These are phyloP conservation scores for Moesziomyces parantarcticus DNA, from an alignment of 1,284 basidiomycete species.

Conservation along the genomic window DNA sequence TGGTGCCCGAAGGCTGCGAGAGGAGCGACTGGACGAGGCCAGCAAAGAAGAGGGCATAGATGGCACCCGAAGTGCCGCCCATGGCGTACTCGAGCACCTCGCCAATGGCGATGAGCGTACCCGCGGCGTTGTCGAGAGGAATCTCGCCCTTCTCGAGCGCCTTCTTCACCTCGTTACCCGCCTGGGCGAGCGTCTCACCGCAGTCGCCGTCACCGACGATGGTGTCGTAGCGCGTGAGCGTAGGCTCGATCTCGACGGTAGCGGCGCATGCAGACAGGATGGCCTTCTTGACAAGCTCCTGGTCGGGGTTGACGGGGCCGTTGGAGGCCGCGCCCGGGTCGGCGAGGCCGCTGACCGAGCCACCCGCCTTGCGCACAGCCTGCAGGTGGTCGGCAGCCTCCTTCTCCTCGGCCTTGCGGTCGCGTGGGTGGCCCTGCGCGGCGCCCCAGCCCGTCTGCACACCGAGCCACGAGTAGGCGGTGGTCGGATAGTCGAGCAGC, in stretches of 20 bases:
- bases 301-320: constrained; percentile 57
- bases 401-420: constrained; percentile 60
- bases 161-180: constrained; percentile 58
- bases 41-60: constrained; percentile 74
- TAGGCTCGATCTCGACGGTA: constrained; percentile 69
- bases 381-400: constrained; percentile 58
- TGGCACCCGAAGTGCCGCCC: constrained; percentile 69
- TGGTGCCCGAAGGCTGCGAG: constrained; percentile 35
- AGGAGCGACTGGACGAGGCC: constrained; percentile 66
- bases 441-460: constrained; percentile 63
- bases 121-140: constrained; percentile 57
- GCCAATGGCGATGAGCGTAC: constrained; percentile 61
- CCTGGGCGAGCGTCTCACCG: constrained; percentile 64
- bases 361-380: constrained; percentile 54
- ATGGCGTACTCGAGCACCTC: constrained; percentile 67
- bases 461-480: constrained; percentile 69
- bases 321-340: constrained; percentile 48
- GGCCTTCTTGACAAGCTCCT: constrained; percentile 60
- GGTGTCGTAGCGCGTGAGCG: constrained; percentile 71
- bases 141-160: constrained; percentile 59
- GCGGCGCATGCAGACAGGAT: constrained; percentile 67
- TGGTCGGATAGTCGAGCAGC: constrained; percentile 70
- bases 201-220: constrained; percentile 68
- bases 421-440: constrained; percentile 55
- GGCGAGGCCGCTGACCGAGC: constrained; percentile 57